Conservation (phyloP, 129 eudicot species). For the Flaveria bidentis region DNA sequence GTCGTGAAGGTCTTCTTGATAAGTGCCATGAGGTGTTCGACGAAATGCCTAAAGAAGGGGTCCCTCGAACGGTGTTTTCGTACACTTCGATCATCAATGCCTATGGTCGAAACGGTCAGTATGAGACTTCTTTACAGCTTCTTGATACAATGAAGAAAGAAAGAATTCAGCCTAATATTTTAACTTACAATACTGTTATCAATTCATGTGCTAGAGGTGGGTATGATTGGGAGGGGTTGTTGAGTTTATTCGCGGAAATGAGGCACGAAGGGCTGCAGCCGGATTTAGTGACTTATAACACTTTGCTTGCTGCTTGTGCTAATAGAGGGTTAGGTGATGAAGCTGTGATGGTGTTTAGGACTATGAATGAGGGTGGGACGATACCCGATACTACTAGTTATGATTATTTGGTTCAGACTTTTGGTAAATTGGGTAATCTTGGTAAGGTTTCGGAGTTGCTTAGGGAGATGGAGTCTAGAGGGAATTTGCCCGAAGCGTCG, state of each 20-base stretch:
- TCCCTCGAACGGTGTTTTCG: conserved; percentile 65
- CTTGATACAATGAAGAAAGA: conserved; percentile 77
- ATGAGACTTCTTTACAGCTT: conserved; percentile 60
- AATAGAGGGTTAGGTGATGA: conserved; percentile 79
- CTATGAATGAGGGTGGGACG: conserved; percentile 89
- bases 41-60: conserved; percentile 73
- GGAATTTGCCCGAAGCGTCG: conserved; percentile 76
- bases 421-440: conserved; percentile 66
- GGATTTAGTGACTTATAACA: conserved; percentile 91
- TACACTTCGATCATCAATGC: conserved; percentile 86
- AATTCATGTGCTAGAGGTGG: conserved; percentile 90
- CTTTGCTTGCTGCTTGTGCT: conserved; percentile 85
- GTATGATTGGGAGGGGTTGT: conserved; percentile 85
- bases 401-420: conserved; percentile 77
- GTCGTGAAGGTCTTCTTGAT: conserved; percentile 88
- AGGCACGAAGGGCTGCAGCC: conserved; percentile 93
- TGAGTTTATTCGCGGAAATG: conserved; percentile 92
- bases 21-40: conserved; percentile 84
- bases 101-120: conserved; percentile 87
- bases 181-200: conserved; percentile 85
- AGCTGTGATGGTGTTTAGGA: conserved; percentile 93
- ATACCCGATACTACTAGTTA: conserved; percentile 83
- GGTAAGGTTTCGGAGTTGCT: conserved; percentile 78
- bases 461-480: conserved; percentile 73
- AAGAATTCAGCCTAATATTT: conserved; percentile 59